A percentile compares a stretch with the other conserved stretches of the same genome.
Conservation (phyloP, 805 yeast species). For the Nakazawaea anatomiae region DNA sequence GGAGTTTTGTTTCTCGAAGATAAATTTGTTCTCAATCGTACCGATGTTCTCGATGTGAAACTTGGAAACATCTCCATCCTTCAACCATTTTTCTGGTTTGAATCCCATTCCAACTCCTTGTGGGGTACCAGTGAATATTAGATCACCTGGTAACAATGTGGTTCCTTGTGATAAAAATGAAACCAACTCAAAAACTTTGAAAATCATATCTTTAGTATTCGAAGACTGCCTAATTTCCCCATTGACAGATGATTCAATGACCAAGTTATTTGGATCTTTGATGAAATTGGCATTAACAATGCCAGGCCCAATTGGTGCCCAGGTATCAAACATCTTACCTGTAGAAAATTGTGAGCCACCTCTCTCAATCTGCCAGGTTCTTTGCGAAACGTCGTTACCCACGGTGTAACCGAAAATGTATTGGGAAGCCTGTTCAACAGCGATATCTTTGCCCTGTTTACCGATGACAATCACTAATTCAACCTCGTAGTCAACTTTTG, state of each 20-base stretch:
- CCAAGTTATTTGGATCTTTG: conserved; percentile 27
- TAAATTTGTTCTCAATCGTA: conserved; percentile 27
- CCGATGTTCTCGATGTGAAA: conserved; percentile 39
- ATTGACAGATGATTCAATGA: conserved; percentile 35
- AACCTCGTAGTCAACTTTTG: conserved; percentile 45
- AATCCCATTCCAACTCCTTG: conserved; percentile 41
- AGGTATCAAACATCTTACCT: conserved; percentile 50
- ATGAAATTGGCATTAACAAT: conserved; percentile 29
- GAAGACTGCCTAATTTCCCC: conserved; percentile 42
- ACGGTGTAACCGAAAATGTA: conserved; percentile 46
- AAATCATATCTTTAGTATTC: conserved; percentile 43
- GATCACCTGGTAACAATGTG: conserved; percentile 47
- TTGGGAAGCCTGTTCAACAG: conserved; percentile 34
- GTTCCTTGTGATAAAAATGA: conserved; percentile 45
- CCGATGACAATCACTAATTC: conserved; percentile 53
- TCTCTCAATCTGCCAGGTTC: conserved; percentile 49
- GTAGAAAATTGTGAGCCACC: conserved; percentile 50
- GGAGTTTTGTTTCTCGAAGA: conserved; percentile 4
- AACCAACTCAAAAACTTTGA: conserved; percentile 34
- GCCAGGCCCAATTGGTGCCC: conserved; percentile 55
- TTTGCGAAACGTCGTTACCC: conserved; percentile 52
- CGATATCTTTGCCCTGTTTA: conserved; percentile 36
- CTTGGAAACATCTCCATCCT: conserved; percentile 37
- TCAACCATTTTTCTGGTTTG: conserved; percentile 34
- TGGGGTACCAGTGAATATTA: conserved; percentile 54